Evolutionary conservation across 345 rosid species (phyloP).

Genomic region (Salix brachista): DNA sequence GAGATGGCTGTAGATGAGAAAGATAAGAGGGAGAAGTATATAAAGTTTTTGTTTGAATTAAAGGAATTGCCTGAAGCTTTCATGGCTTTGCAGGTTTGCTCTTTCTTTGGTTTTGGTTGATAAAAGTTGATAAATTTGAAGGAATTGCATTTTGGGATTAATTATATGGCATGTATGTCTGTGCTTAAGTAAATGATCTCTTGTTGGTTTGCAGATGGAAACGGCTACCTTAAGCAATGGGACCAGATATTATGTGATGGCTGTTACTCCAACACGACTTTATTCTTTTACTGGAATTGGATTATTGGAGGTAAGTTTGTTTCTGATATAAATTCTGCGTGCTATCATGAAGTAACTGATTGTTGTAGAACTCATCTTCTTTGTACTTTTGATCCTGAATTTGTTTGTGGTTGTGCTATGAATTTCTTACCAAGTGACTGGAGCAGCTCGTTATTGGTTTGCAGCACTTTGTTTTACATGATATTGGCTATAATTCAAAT

Average conservation of each 20-base stretch:
- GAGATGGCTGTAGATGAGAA: conserved; percentile 96
- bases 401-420: not conserved
- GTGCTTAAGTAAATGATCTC: not conserved
- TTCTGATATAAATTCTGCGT: not conserved
- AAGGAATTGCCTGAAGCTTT: conserved; percentile 90
- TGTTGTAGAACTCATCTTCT: too few species aligned
- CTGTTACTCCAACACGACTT: conserved; percentile 93
- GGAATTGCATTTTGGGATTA: not conserved
- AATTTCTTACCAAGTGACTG: conserved; percentile 5
- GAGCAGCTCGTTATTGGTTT: not conserved
- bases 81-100: conserved; percentile 81
- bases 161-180: not conserved
- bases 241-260: conserved; percentile 96
- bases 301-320: conserved; percentile 68
- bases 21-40: conserved; percentile 90
- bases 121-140: not conserved
- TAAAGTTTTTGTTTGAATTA: conserved; percentile 71
- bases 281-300: conserved; percentile 97
- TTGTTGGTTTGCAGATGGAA: conserved; percentile 65
- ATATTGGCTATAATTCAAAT: not conserved
- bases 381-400: conserved; percentile 3
- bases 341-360: too few species aligned
- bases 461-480: not conserved
- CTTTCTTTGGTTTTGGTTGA: not conserved
- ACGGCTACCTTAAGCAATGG: conserved; percentile 65